Percentiles rank a stretch among this genome's conserved stretches.
Conservation (phyloP, 371 early-diverging fungal genomes). For the Circinella minor region DNA sequence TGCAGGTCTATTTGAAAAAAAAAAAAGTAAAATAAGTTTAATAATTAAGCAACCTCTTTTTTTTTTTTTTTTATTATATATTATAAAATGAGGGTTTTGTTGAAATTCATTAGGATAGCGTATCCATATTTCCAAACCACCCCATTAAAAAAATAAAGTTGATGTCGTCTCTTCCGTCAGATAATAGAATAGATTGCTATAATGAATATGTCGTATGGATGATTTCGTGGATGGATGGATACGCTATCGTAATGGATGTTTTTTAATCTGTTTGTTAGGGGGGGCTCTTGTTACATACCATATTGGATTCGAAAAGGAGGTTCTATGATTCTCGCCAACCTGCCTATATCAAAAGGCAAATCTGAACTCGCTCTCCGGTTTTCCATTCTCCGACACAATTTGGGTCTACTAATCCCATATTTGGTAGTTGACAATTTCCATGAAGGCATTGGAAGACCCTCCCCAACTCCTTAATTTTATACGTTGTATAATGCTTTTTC, state of each 20-base stretch:
- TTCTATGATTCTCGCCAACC: not conserved
- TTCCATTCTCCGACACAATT: no score
- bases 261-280: no score
- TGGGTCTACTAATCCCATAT: no score
- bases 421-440: no score
- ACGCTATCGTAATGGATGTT: not conserved
- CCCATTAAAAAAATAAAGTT: not conserved
- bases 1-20: constrained; percentile 68
- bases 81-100: not conserved
- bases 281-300: constrained; percentile 1
- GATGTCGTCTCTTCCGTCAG: not conserved
- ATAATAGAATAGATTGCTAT: not conserved
- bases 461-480: no score
- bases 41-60: no score
- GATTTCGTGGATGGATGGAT: constrained; percentile 2
- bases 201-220: not conserved
- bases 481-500: no score
- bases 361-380: not conserved
- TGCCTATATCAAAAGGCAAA: no score
- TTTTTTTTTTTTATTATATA: no score
- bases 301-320: constrained; percentile 11
- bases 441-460: no score
- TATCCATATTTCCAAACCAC: not conserved
- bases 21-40: no score
- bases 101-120: not conserved